Evolutionary conservation across 495 filamentous ascomycete species (phyloP), one percentile per base, ranked within the genome.

Genomic region (Penicillium chermesinum): DNA sequence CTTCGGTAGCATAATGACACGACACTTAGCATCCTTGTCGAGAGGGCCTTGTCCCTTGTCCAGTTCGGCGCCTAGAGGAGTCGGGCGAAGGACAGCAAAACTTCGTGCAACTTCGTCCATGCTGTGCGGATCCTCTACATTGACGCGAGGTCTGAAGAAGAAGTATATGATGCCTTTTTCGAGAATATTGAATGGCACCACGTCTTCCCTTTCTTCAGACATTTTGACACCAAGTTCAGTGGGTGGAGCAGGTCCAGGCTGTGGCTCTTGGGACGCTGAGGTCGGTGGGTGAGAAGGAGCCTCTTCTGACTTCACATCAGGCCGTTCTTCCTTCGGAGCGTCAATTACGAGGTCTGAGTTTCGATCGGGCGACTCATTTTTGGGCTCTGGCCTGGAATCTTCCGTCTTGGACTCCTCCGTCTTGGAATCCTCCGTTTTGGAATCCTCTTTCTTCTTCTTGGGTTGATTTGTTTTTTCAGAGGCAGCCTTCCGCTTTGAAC

Each of bases 101-200:
- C 78, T 89, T 49, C 88, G 85, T 17, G 86, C 79, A 34, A 96
- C 76, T 22, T 96, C 90, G 32, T 72, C 59, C 7, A 90, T 66
- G 48, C 74, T 65, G n/a, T 83, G 74, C 8, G 91, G 84, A 9
- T 89, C 78, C 10, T 88, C 78, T 15, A 87, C 75, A 45, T 77
- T 78, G 43, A 95, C 88, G 18, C 88, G 82, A 8, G 80, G 80
- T 35, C 89, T 84, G 61, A 83, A 84, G 73, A 96, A 95, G 77
- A 96, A 95, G 73, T 95, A 96, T 53, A 97, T 87, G 53, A 95
- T 78, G 2, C 91, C 91, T 55, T 95, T 96, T 58, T 97, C 91
- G 9, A 95, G 73, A 20, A 93, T 81, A 44, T 71, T 88, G n/a
- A 86, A 84, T 0, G 89, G 80, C 5, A 83, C 71, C 1, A 54